Percentiles rank a stretch among this genome's conserved stretches.
These are phyloP conservation scores for Salix koriyanagi DNA, from an alignment of 345 rosid species.

Conservation along the genomic window DNA sequence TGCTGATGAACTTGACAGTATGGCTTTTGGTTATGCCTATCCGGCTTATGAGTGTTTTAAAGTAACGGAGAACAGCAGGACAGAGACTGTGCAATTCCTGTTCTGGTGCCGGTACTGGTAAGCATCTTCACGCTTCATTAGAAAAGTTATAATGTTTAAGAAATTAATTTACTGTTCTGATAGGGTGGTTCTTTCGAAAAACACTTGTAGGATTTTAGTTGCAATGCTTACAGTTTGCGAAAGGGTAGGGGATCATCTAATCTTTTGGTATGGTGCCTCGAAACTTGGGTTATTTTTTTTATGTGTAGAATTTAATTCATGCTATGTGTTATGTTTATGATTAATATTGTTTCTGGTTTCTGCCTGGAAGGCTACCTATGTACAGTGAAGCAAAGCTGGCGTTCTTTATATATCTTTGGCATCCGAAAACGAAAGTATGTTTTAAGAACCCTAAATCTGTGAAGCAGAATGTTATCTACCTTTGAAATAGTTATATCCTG, in stretches of 20 bases:
- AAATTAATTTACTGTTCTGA: background rate
- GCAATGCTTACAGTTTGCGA: slow-evolving; percentile 63
- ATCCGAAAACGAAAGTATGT: slow-evolving; percentile 66
- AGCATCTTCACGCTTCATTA: background rate
- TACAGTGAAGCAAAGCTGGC: slow-evolving; percentile 80
- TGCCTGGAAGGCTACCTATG: slow-evolving; percentile 65
- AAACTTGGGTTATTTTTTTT: background rate
- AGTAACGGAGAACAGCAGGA: slow-evolving; percentile 49
- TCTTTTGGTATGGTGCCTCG: slow-evolving; percentile 50
- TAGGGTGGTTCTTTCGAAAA: background rate
- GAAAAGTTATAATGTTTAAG: background rate
- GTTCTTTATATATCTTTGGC: slow-evolving; percentile 69
- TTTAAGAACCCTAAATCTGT: background rate
- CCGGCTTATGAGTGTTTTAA: slow-evolving; percentile 82
- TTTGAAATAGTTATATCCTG: background rate
- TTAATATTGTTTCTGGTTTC: background rate
- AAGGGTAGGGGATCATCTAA: slow-evolving; percentile 62
- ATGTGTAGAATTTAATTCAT: background rate
- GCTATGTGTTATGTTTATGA: background rate
- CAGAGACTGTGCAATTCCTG: slow-evolving; percentile 49
- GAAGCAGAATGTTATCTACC: background rate
- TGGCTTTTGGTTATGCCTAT: slow-evolving; percentile 69
- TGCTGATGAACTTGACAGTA: slow-evolving; percentile 26
- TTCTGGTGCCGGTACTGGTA: slow-evolving; percentile 93
- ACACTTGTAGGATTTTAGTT: slow-evolving; percentile 60